phyloP scores from a whole-genome alignment of 164 flowering plant genomes.

The Dillenia suffruticosa region DNA sequence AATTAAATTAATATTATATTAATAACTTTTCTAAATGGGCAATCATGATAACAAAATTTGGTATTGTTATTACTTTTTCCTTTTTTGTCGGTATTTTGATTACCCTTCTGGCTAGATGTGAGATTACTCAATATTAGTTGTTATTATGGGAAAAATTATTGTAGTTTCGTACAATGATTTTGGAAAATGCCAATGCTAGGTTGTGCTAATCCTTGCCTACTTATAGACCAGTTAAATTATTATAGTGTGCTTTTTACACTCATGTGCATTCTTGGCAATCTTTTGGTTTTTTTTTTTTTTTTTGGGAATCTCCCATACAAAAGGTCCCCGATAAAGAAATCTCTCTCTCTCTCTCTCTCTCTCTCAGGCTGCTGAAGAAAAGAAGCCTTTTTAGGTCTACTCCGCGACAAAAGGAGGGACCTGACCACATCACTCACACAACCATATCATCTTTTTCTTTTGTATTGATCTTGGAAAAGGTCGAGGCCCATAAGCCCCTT shows the following conservation, averaged over 20 bases:
- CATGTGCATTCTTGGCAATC: neutral
- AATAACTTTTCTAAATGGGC: no score
- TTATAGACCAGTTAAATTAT: no score
- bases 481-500: conserved; percentile 19
- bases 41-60: no score
- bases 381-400: conserved; percentile 25
- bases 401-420: conserved; percentile 38
- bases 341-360: conserved; percentile 5
- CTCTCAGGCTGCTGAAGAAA: conserved; percentile 16
- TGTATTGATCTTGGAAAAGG: conserved; percentile 45
- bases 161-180: no score
- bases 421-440: conserved; percentile 17
- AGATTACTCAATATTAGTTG: no score
- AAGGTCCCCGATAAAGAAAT: conserved; percentile 10
- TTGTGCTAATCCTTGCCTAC: no score
- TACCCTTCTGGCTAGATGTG: no score
- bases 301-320: conserved; percentile 20
- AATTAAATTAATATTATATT: no score
- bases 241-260: conserved; percentile 1
- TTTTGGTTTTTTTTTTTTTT: conserved; percentile 18
- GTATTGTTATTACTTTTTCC: no score
- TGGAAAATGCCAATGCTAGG: no score
- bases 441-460: conserved; percentile 18
- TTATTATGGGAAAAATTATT: no score
- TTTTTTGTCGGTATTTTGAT: no score